phyloP scores from a whole-genome alignment of 371 early-diverging fungal species.

The Basidiobolus meristosporus region DNA sequence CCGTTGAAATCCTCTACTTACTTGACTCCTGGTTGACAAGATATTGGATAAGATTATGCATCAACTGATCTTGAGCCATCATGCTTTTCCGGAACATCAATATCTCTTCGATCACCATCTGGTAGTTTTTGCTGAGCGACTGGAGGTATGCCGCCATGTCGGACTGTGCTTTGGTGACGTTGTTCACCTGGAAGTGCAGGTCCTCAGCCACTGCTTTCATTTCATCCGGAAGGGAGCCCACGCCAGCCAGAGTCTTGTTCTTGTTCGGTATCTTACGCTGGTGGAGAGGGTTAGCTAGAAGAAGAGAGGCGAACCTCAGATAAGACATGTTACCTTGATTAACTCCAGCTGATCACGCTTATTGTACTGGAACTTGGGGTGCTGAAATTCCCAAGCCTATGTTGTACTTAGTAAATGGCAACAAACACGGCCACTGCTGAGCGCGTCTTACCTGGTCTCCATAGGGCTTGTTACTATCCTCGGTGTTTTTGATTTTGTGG shows the following conservation, averaged over 20 bases:
- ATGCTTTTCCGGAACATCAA: slow-evolving; percentile 27
- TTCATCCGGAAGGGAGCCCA: no score
- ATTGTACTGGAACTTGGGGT: slow-evolving; percentile 46
- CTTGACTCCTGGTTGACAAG: slow-evolving; percentile 15
- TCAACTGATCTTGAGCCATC: slow-evolving; percentile 34
- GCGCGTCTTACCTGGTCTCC: slow-evolving; percentile 54
- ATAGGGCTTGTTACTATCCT: slow-evolving; percentile 26
- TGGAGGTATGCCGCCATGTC: slow-evolving; percentile 20
- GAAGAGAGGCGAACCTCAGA: no score
- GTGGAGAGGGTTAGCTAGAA: no score
- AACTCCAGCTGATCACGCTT: slow-evolving; percentile 36
- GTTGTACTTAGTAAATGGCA: slow-evolving; percentile 1
- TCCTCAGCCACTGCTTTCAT: background rate
- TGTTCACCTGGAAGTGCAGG: slow-evolving; percentile 2
- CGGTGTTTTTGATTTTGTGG: slow-evolving; percentile 55
- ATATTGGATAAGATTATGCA: slow-evolving; percentile 35
- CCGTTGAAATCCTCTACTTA: no score
- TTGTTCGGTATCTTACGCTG: no score
- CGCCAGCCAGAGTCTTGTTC: no score
- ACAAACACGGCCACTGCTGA: no score
- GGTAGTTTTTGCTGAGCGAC: slow-evolving; percentile 12
- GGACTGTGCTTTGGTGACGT: slow-evolving; percentile 13
- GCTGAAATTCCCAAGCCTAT: slow-evolving; percentile 69
- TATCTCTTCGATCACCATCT: slow-evolving; percentile 30
- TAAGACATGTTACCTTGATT: slow-evolving; percentile 13